These are phyloP conservation scores for Rhodamnia rubescens DNA, from an alignment of 345 rosid genomes.

Conservation along the genomic window DNA sequence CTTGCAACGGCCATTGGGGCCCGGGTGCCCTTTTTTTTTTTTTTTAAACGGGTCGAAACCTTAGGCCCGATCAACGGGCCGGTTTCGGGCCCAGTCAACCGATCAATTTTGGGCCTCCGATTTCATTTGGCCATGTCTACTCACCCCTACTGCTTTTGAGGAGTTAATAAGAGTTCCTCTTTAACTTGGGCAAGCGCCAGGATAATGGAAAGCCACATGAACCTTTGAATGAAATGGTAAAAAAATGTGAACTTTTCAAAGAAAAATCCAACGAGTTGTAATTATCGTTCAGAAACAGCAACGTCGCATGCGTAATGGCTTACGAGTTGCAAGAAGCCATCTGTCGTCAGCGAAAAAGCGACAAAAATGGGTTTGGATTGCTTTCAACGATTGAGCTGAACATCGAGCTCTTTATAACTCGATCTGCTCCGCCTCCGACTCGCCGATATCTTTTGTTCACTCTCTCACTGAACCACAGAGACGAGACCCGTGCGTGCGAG, in stretches of 20 bases:
- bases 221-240: not conserved
- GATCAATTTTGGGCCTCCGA: too few species aligned
- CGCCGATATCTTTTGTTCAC: not conserved
- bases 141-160: too few species aligned
- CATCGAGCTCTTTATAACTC: not conserved
- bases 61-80: too few species aligned
- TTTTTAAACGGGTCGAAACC: too few species aligned
- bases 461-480: not conserved
- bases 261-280: not conserved
- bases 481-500: too few species aligned
- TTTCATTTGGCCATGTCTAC: too few species aligned
- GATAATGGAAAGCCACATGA: not conserved
- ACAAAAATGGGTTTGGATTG: not conserved
- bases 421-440: not conserved
- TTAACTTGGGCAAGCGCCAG: not conserved
- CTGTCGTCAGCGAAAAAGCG: not conserved
- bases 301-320: not conserved
- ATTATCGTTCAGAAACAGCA: not conserved
- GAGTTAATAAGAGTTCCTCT: not conserved
- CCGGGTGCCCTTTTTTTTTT: too few species aligned
- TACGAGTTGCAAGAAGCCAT: not conserved
- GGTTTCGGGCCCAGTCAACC: too few species aligned
- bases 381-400: not conserved
- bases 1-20: too few species aligned
- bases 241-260: too few species aligned